Base-by-base conservation (phyloP, 805 yeast genomes). In the Metschnikowia reukaufii region DNA sequence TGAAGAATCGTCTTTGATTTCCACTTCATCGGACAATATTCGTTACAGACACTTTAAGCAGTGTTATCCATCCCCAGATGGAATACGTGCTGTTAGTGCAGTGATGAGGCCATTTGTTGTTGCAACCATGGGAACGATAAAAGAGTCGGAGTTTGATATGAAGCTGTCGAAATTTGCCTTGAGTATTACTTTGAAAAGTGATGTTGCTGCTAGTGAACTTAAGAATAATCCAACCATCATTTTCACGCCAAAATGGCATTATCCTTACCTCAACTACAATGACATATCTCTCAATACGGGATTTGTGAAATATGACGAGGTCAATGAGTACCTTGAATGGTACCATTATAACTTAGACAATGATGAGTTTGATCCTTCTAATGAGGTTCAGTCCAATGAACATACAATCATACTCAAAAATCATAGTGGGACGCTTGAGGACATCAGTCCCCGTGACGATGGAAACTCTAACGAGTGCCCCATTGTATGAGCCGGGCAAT, bases 91-190 rank as follows among this genome's bases (percentile, higher is more conserved):
- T 0, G 74, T 79, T 1, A 79, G 77, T 42, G 89, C 97, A 0
- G 78, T 87, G 0, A 67, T 88, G 21, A 74, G 99, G 39, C 97
- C 98, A 2, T 85, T 76, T 52, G 84, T 90, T 1, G 62, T 82
- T 1, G 78, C 83, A 3, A 73, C 84, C 0, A 73, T 73, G 29
- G 98, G 98, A 2, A 56, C 57, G 1, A 74, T 86, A 12, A 60
- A 60, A 5, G 63, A 67, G 16, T 78, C 83, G 13, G 81, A 75
- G 42, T 90, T 90, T 62, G 83, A 86, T 49, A 55, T 86, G 42
- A 65, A 66, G 36, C 61, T 66, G 4, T 68, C 70, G 17, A 65
- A 60, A 23, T 88, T 81, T 60, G 59, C 62, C 0, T 63, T 88
- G 47, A 72, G 74, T 9, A 61, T 90, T 13, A 53, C 59, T 10